A percentile compares a stretch with the other conserved stretches of the same genome.
Evolutionary conservation across 179 eudicot genomes (phyloP).

Genomic region (Gypsophila paniculata): DNA sequence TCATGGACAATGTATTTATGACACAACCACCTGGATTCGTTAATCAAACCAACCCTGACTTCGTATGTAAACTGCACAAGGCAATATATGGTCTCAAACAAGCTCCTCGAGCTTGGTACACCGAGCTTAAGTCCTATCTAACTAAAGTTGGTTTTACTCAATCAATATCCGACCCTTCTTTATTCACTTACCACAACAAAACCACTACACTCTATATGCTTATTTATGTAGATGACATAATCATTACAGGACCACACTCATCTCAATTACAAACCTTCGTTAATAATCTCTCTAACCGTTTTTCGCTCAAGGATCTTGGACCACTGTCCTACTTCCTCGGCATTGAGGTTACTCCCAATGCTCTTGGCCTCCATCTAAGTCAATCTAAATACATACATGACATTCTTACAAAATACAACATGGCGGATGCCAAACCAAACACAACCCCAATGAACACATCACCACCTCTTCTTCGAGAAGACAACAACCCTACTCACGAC

Average conservation of each 20-base stretch:
- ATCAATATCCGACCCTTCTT: background rate
- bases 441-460: background rate
- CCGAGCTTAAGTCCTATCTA: no score
- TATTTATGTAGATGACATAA: no score
- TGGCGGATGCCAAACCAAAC: background rate
- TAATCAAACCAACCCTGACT: background rate
- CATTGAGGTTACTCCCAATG: no score
- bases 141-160: no score
- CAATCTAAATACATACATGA: background rate
- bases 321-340: background rate
- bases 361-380: no score
- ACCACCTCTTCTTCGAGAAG: background rate
- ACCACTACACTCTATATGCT: background rate
- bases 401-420: background rate
- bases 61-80: background rate
- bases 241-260: background rate
- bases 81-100: background rate
- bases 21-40: background rate
- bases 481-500: no score
- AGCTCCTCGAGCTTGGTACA: no score
- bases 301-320: background rate
- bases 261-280: background rate
- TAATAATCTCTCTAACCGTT: background rate
- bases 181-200: background rate
- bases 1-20: background rate